A percentile compares a stretch with the other conserved stretches of the same genome.
These are phyloP conservation scores for Suhomyces canberraensis DNA, from an alignment of 805 yeast species.

Conservation along the genomic window DNA sequence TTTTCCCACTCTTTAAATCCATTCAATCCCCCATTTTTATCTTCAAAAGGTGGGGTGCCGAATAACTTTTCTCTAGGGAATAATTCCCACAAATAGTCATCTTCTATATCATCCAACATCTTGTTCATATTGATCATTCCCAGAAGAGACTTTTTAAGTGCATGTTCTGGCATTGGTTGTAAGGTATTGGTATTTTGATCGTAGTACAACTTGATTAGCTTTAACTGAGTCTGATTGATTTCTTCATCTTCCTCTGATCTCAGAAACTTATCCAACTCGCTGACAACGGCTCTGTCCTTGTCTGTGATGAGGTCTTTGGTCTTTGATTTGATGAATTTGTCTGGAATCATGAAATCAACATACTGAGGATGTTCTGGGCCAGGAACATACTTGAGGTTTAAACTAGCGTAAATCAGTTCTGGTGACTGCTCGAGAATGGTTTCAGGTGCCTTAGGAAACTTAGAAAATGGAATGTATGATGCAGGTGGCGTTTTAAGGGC, in stretches of 20 bases:
- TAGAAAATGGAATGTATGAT: constrained; percentile 24
- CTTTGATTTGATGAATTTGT: constrained; percentile 20
- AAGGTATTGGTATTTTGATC: constrained; percentile 25
- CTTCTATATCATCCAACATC: constrained; percentile 32
- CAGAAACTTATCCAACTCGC: constrained; percentile 21
- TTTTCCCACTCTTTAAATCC: constrained; percentile 39
- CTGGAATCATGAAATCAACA: constrained; percentile 26
- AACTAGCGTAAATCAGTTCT: constrained; percentile 17
- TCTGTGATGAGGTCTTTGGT: constrained; percentile 18
- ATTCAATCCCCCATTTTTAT: constrained; percentile 9
- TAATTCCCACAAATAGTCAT: constrained; percentile 39
- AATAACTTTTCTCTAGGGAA: constrained; percentile 33
- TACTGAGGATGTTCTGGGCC: neutral
- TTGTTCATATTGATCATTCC: constrained; percentile 39
- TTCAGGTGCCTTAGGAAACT: constrained; percentile 32
- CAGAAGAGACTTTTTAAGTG: constrained; percentile 36
- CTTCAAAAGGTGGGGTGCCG: constrained; percentile 36
- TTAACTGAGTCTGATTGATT: constrained; percentile 19
- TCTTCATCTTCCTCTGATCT: constrained; percentile 22
- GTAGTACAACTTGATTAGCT: constrained; percentile 23
- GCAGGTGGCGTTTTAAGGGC: neutral
- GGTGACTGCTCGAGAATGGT: constrained; percentile 13
- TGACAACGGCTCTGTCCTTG: constrained; percentile 24
- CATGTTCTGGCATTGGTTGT: constrained; percentile 33
- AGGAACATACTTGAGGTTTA: neutral